Evolutionary conservation across 2,329 filamentous ascomycete species (phyloP), one percentile per base, ranked within the genome.

Genomic region (Ophiocordyceps unilateralis): DNA sequence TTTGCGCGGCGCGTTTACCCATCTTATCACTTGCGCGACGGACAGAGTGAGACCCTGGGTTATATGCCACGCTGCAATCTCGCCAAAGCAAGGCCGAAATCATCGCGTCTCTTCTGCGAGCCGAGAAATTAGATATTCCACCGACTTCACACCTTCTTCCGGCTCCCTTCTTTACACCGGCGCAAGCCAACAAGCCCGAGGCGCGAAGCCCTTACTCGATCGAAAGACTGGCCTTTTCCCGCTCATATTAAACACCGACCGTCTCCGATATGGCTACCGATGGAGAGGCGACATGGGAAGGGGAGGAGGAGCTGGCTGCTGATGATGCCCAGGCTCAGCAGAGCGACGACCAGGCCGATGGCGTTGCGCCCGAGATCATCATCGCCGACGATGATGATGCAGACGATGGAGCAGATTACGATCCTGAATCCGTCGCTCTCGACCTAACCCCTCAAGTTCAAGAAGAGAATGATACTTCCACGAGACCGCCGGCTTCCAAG

Each of bases 341-440:
- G 68, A 72, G 68, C 62, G 67, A 69, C 58, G 61, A 70, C 62
- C 62, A 72, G 64, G 64, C 62, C 61, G 62, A 71, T 65, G 65
- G 68, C 56, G 58, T 60, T 64, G 64, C 62, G 51, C 60, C 61
- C 58, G 58, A 62, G 53, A 63, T 62, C 53, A 63, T 62, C 50
- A 59, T 63, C 64, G 65, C 60, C 55, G 60, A 63, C 53, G 63
- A 64, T 54, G 64, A 67, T 58, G 67, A 64, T 50, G 60, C 58
- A 52, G 71, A 73, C 50, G 72, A 74, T 56, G 67, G 64, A 46
- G 69, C 62, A 50, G 72, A 75, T 51, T 76, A 76, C 63, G 71
- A 75, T 49, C 71, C 72, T 45, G 71, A 73, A 54, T 73, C 71
- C 44, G 63, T 74, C 54, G 62, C 64, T 43, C 59, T 69, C 48